Percentiles rank a stretch among this genome's conserved stretches.
Evolutionary conservation across 345 rosid genomes (phyloP).

Genomic region (Heritiera littoralis): DNA sequence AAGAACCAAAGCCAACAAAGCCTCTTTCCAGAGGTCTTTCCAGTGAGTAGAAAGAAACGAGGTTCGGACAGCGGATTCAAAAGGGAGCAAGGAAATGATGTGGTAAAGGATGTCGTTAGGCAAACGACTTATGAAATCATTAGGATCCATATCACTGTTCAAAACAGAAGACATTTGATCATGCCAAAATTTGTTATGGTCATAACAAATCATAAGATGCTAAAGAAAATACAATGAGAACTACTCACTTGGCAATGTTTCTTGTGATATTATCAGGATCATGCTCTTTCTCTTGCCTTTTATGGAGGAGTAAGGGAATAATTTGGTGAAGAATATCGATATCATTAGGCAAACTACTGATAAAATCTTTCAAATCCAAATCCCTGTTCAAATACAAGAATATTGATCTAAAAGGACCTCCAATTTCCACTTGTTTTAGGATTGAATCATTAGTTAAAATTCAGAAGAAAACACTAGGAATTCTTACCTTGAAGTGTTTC

Average conservation of each 20-base stretch:
- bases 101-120: not conserved
- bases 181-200: not conserved
- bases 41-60: too few relatives aligned
- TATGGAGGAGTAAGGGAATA: too few relatives aligned
- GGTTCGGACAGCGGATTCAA: not conserved
- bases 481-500: slow-evolving; percentile 1
- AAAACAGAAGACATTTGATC: not conserved
- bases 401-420: not conserved
- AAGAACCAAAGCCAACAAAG: not conserved
- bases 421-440: not conserved
- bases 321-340: not conserved
- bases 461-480: too few relatives aligned
- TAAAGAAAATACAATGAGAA: not conserved
- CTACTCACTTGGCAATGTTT: not conserved
- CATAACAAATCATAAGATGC: not conserved
- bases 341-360: not conserved
- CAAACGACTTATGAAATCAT: slow-evolving; percentile 1
- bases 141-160: not conserved
- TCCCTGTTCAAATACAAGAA: not conserved
- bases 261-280: not conserved
- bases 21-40: too few relatives aligned
- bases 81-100: not conserved
- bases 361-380: not conserved
- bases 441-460: not conserved
- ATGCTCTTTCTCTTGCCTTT: not conserved